Percentiles rank a stretch among this genome's conserved stretches.
Evolutionary conservation across 2,329 filamentous ascomycete species (phyloP).

Genomic region (Phoma herbarum): DNA sequence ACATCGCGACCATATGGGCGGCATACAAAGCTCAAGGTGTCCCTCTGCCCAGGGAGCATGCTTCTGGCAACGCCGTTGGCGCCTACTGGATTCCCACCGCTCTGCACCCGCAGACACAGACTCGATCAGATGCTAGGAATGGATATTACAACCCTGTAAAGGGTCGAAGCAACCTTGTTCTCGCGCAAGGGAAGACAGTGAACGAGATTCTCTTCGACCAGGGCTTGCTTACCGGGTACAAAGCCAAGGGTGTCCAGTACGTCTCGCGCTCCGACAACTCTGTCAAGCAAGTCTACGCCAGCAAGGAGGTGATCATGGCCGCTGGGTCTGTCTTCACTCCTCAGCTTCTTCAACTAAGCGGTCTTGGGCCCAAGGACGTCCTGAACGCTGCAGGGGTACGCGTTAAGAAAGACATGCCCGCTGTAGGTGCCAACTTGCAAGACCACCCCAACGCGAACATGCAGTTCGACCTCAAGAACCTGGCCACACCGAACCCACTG

Average conservation of each 20-base stretch:
- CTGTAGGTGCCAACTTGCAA: conserved; percentile 47
- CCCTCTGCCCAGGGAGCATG: conserved; percentile 37
- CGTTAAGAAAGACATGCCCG: conserved; percentile 39
- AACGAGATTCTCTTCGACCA: conserved; percentile 38
- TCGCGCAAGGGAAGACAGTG: conserved; percentile 34
- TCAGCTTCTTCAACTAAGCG: conserved; percentile 56
- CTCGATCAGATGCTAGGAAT: conserved; percentile 46
- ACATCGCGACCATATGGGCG: conserved; percentile 32
- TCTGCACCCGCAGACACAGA: conserved; percentile 37
- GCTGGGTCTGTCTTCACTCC: conserved; percentile 66
- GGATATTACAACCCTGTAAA: conserved; percentile 38
- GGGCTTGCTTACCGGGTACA: conserved; percentile 24
- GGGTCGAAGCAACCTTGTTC: conserved; percentile 33
- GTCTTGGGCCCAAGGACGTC: conserved; percentile 38
- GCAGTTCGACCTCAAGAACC: conserved; percentile 34
- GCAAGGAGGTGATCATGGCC: conserved; percentile 66
- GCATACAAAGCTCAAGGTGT: conserved; percentile 31
- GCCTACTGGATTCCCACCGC: conserved; percentile 44
- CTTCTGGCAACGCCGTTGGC: conserved; percentile 38
- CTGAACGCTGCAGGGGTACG: conserved; percentile 35
- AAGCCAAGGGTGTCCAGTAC: conserved; percentile 34
- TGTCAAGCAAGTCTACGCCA: conserved; percentile 33
- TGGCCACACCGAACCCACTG: conserved; percentile 31
- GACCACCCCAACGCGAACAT: conserved; percentile 40
- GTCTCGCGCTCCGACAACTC: conserved; percentile 31